A percentile compares a stretch with the other conserved stretches of the same genome.
Evolutionary conservation across 345 rosid genomes (phyloP).

Genomic region (Bruguiera sexangula): DNA sequence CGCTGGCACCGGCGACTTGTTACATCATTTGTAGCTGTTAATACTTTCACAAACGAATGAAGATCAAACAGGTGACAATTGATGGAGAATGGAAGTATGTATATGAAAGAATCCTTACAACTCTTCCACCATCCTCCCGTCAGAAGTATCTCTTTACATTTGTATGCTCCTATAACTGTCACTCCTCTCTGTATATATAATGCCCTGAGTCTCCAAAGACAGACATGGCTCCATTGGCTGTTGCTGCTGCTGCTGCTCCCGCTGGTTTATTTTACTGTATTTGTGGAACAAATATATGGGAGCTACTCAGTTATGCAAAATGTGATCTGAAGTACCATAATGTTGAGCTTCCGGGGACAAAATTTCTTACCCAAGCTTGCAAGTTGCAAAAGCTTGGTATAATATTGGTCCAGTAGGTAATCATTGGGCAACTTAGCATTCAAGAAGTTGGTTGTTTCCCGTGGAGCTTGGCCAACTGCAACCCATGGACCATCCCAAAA

Average conservation of each 20-base stretch:
- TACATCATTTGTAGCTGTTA: too few species aligned
- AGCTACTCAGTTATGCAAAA: constrained; percentile 17
- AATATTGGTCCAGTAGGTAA: constrained; percentile 7
- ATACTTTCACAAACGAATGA: too few species aligned
- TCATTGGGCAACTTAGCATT: constrained; percentile 42
- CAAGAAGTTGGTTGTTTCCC: constrained; percentile 47
- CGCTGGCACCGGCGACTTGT: too few species aligned
- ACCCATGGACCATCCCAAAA: constrained; percentile 88
- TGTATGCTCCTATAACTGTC: constrained; percentile 29
- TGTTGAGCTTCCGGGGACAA: constrained; percentile 37
- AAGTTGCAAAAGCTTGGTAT: constrained; percentile 29
- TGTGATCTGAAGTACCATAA: constrained; percentile 8
- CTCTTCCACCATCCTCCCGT: constrained; percentile 8
- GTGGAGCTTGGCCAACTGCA: constrained; percentile 83
- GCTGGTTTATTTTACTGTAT: constrained; percentile 15
- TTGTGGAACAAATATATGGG: constrained; percentile 28
- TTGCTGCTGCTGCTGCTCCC: background rate
- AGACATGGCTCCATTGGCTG: constrained; percentile 34
- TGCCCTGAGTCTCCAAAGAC: constrained; percentile 39
- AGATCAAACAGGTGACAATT: too few species aligned
- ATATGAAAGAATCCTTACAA: constrained; percentile 9
- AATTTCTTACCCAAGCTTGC: constrained; percentile 49
- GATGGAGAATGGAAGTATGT: too few species aligned
- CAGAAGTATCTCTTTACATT: constrained; percentile 32
- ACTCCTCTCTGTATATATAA: constrained; percentile 49